Percentiles rank a stretch among this genome's conserved stretches.
Evolutionary conservation across 352 stramenopile genomes (phyloP).

Genomic region (Phytophthora capsici): DNA sequence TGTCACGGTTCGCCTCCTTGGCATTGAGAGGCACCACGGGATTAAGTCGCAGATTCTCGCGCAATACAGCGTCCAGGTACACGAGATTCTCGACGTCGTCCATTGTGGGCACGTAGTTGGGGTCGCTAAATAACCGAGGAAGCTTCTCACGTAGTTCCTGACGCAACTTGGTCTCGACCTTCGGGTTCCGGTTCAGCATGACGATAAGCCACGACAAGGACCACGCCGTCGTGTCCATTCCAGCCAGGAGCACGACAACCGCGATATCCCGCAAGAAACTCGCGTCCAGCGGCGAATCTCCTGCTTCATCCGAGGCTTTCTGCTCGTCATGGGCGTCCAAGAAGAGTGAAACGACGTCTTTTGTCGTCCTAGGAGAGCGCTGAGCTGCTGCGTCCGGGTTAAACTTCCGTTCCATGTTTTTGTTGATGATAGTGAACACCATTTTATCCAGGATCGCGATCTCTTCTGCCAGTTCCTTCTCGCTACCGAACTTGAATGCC

Average conservation of each 20-base stretch:
- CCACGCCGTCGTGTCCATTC: conserved; percentile 77
- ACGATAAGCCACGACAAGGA: conserved; percentile 80
- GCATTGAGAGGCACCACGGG: conserved; percentile 65
- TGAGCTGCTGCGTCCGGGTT: conserved; percentile 20
- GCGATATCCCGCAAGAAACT: conserved; percentile 75
- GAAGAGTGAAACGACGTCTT: conserved; percentile 60
- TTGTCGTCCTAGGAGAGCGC: conserved; percentile 17
- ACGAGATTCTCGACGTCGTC: conserved; percentile 59
- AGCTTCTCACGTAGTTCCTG: conserved; percentile 57
- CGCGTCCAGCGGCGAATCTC: conserved; percentile 33
- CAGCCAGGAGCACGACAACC: conserved; percentile 72
- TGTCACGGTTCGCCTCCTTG: conserved; percentile 62
- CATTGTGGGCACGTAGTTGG: conserved; percentile 41
- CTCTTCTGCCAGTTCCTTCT: conserved; percentile 42
- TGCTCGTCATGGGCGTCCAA: conserved; percentile 41
- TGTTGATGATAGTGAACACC: conserved; percentile 54
- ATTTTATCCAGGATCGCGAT: conserved; percentile 45
- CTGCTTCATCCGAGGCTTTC: too few relatives aligned
- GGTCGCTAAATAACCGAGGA: conserved; percentile 35
- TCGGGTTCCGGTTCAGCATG: conserved; percentile 65
- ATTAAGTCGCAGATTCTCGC: conserved; percentile 71
- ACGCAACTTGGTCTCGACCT: conserved; percentile 51
- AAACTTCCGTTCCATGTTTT: conserved; percentile 49
- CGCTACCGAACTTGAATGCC: conserved; percentile 48
- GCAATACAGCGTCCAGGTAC: conserved; percentile 67